Conservation (phyloP, 495 filamentous ascomycete species). For the Daldinia childiae region DNA sequence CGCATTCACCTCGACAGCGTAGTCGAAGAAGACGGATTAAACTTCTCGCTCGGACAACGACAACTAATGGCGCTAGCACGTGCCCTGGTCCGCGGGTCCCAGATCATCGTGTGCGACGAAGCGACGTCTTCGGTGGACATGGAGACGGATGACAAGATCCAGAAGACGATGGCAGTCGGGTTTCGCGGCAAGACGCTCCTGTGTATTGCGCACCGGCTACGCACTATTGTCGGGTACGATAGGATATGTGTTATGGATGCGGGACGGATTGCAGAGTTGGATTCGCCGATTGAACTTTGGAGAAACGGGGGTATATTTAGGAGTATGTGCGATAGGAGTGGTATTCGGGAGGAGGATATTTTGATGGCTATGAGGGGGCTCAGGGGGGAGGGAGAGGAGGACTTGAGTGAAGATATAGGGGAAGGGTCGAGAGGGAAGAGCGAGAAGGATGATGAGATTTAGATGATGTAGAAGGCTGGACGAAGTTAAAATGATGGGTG, state of each 20-base stretch:
- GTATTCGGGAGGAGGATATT: constrained; percentile 82
- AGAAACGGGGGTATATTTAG: constrained; percentile 77
- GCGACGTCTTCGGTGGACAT: constrained; percentile 93
- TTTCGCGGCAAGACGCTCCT: constrained; percentile 91
- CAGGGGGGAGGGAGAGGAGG: constrained; percentile 11
- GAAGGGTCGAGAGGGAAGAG: constrained; percentile 8
- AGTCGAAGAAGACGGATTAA: constrained; percentile 94
- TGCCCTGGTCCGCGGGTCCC: constrained; percentile 82
- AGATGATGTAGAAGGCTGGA: neutral
- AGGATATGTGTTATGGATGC: constrained; percentile 95
- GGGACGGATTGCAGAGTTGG: constrained; percentile 86
- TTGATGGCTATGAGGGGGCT: constrained; percentile 37
- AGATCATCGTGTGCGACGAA: constrained; percentile 97
- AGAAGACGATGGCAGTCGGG: constrained; percentile 84
- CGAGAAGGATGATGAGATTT: constrained; percentile 24
- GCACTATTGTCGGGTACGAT: constrained; percentile 94
- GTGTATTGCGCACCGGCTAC: constrained; percentile 93
- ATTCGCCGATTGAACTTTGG: constrained; percentile 76
- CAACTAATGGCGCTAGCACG: constrained; percentile 95
- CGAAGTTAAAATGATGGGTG: too few relatives aligned
- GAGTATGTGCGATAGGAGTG: constrained; percentile 91
- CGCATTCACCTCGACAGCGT: constrained; percentile 83
- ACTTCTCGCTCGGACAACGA: constrained; percentile 95
- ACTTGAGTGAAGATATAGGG: neutral
- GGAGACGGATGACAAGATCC: constrained; percentile 96